These are phyloP conservation scores for Trichoderma harzianum DNA, from an alignment of 2,329 filamentous ascomycete genomes.

Conservation along the genomic window DNA sequence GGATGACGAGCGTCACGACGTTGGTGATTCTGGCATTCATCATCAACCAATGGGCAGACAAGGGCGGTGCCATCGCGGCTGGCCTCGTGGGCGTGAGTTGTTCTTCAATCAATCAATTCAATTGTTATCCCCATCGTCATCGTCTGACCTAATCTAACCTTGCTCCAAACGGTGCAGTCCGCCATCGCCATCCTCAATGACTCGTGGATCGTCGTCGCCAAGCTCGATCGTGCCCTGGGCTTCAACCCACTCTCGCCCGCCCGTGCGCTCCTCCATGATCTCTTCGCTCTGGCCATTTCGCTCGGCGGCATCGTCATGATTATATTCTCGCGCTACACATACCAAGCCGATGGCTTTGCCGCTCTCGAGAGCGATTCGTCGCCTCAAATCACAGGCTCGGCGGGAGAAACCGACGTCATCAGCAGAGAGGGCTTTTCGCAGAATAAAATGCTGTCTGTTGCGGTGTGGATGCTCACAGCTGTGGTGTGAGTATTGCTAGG, in stretches of 20 bases:
- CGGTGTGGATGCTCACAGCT: conserved; percentile 16
- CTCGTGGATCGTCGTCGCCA: conserved; percentile 35
- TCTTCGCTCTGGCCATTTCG: conserved; percentile 33
- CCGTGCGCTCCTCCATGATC: conserved; percentile 32
- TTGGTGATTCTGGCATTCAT: conserved; percentile 33
- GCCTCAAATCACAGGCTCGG: neutral
- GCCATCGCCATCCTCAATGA: conserved; percentile 36
- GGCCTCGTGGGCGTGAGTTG: conserved; percentile 33
- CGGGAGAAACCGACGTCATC: neutral
- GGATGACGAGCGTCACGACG: conserved; percentile 32
- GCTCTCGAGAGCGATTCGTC: neutral
- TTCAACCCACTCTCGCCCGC: conserved; percentile 28
- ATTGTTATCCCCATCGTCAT: neutral
- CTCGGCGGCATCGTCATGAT: conserved; percentile 36
- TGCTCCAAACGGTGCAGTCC: conserved; percentile 21
- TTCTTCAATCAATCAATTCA: neutral
- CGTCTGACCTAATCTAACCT: neutral
- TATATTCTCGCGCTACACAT: conserved; percentile 18
- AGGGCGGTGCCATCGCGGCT: conserved; percentile 29
- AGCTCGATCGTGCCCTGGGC: conserved; percentile 27
- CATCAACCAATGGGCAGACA: conserved; percentile 31
- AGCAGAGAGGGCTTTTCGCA: conserved; percentile 17
- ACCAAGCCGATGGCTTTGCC: neutral
- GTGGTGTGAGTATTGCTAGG: conserved; percentile 11
- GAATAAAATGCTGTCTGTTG: conserved; percentile 12